These are phyloP conservation scores for Mycena kentingensis DNA, from an alignment of 768 basidiomycete species.

Conservation along the genomic window DNA sequence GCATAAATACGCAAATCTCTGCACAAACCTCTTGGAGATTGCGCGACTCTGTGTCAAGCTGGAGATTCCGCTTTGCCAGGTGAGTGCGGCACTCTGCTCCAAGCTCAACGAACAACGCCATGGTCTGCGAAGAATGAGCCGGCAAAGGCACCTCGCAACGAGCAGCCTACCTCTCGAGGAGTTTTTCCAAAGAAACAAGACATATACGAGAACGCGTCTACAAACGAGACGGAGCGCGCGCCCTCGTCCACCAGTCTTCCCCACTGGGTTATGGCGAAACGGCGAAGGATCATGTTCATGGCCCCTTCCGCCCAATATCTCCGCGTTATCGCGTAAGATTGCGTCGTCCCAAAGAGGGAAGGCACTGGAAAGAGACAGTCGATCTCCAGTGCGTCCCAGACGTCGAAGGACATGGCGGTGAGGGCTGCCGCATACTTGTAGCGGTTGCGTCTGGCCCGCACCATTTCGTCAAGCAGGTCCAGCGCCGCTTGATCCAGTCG, in stretches of 20 bases:
- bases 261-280: slow-evolving; percentile 45
- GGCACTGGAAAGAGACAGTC: slow-evolving; percentile 41
- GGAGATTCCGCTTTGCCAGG: slow-evolving; percentile 32
- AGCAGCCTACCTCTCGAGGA: slow-evolving; percentile 40
- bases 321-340: slow-evolving; percentile 39
- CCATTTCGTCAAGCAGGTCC: slow-evolving; percentile 42
- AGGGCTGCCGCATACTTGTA: slow-evolving; percentile 41
- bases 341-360: slow-evolving; percentile 17
- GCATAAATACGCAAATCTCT: slow-evolving; percentile 54
- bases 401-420: slow-evolving; percentile 49
- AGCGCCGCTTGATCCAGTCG: slow-evolving; percentile 46
- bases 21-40: slow-evolving; percentile 38
- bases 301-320: slow-evolving; percentile 54
- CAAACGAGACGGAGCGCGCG: slow-evolving; percentile 37
- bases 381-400: slow-evolving; percentile 54
- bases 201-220: slow-evolving; percentile 48
- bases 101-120: slow-evolving; percentile 40
- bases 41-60: slow-evolving; percentile 32
- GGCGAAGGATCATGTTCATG: slow-evolving; percentile 46
- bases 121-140: background rate
- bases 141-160: background rate
- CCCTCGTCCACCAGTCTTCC: slow-evolving; percentile 18
- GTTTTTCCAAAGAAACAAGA: slow-evolving; percentile 55
- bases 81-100: slow-evolving; percentile 41
- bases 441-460: slow-evolving; percentile 38